phyloP scores from a whole-genome alignment of 1,284 basidiomycete species.

The Nidula niveotomentosa region DNA sequence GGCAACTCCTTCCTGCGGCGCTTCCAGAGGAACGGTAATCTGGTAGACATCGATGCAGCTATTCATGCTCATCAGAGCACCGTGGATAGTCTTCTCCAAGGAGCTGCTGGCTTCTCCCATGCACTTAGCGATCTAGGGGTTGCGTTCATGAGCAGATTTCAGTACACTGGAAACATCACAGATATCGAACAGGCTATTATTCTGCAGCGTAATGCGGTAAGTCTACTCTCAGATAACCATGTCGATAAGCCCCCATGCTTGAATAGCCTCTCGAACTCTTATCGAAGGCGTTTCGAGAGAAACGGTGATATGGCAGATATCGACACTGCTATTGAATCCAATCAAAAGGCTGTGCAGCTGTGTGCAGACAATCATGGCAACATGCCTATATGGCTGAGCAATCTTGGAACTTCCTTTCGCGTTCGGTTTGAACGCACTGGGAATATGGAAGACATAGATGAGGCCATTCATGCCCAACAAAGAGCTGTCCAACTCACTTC shows the following conservation, averaged over 20 bases:
- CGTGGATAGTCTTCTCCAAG: too few species aligned
- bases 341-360: not conserved
- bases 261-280: too few species aligned
- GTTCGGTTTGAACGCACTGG: not conserved
- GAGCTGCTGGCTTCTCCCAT: not conserved
- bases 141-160: not conserved
- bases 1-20: too few species aligned
- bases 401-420: constrained; percentile 1
- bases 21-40: too few species aligned
- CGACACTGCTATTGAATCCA: not conserved
- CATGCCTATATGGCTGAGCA: not conserved
- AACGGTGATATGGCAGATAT: too few species aligned
- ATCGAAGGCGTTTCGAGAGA: too few species aligned
- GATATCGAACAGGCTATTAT: not conserved
- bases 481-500: not conserved
- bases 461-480: not conserved
- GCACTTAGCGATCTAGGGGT: not conserved
- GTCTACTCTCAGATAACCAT: too few species aligned
- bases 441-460: not conserved
- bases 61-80: too few species aligned
- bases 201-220: too few species aligned
- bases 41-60: too few species aligned
- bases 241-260: too few species aligned
- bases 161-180: not conserved
- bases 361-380: not conserved